phyloP scores from a whole-genome alignment of 257 asterid species.

The Petunia axillaris region DNA sequence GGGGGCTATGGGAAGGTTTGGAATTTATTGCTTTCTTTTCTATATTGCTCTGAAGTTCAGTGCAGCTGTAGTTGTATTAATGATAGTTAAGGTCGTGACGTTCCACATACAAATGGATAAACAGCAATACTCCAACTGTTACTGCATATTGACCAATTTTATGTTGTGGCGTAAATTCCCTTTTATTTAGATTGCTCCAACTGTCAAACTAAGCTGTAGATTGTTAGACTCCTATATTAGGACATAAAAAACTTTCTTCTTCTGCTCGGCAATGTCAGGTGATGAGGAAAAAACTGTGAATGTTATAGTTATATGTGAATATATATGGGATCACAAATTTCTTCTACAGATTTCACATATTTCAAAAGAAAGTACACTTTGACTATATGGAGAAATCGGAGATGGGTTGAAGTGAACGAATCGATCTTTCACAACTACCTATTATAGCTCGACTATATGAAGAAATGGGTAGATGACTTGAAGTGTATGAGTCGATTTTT shows the following conservation, averaged over 20 bases:
- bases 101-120: conserved; percentile 10
- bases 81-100: neutral
- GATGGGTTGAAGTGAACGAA: neutral
- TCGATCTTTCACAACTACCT: neutral
- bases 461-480: neutral
- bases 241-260: neutral
- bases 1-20: conserved; percentile 93
- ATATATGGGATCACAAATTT: conserved; percentile 13
- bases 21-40: neutral
- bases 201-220: neutral
- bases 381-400: conserved; percentile 14
- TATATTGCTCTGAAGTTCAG: conserved; percentile 20
- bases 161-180: neutral
- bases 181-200: neutral
- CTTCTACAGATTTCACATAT: conserved; percentile 5
- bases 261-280: neutral
- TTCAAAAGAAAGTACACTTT: neutral
- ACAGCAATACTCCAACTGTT: neutral
- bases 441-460: neutral
- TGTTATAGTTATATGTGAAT: conserved; percentile 3
- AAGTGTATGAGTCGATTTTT: neutral
- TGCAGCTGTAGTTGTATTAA: neutral
- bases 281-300: neutral
- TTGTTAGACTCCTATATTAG: neutral
- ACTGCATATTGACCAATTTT: neutral